Conservation (phyloP, 306 rosid species). For the Prunus armeniaca region DNA sequence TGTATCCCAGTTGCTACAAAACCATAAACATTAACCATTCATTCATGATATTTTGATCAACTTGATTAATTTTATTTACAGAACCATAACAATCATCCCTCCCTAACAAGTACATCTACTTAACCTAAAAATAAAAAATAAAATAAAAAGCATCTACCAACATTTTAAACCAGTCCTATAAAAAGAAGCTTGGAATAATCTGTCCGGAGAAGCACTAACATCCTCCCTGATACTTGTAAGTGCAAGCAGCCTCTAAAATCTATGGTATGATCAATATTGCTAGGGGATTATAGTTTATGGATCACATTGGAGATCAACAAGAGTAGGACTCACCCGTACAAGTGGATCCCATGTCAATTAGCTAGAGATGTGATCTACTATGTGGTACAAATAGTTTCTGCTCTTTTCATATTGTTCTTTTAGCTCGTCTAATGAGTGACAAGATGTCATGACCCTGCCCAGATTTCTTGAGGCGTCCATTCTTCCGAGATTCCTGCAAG, state of each 20-base stretch:
- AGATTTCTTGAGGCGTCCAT: constrained; percentile 53
- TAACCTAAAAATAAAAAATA: too few species aligned
- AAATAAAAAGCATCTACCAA: background rate
- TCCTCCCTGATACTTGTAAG: too few species aligned
- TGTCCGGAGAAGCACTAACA: too few species aligned
- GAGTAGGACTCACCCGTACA: too few species aligned
- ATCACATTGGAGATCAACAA: too few species aligned
- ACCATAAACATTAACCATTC: background rate
- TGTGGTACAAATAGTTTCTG: background rate
- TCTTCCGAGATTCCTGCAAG: constrained; percentile 51
- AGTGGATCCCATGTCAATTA: background rate
- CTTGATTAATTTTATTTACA: background rate
- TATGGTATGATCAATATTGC: too few species aligned
- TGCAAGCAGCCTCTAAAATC: too few species aligned
- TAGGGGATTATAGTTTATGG: too few species aligned
- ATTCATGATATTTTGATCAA: background rate
- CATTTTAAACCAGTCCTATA: too few species aligned
- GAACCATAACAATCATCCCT: background rate
- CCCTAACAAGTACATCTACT: background rate
- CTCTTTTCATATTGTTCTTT: constrained; percentile 26
- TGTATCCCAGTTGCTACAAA: background rate
- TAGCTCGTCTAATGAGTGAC: constrained; percentile 52
- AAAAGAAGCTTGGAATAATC: background rate
- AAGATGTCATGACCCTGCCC: constrained; percentile 54
- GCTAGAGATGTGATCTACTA: background rate